Evolutionary conservation across 2,329 filamentous ascomycete genomes (phyloP).

Genomic region (Aspergillus sergii): DNA sequence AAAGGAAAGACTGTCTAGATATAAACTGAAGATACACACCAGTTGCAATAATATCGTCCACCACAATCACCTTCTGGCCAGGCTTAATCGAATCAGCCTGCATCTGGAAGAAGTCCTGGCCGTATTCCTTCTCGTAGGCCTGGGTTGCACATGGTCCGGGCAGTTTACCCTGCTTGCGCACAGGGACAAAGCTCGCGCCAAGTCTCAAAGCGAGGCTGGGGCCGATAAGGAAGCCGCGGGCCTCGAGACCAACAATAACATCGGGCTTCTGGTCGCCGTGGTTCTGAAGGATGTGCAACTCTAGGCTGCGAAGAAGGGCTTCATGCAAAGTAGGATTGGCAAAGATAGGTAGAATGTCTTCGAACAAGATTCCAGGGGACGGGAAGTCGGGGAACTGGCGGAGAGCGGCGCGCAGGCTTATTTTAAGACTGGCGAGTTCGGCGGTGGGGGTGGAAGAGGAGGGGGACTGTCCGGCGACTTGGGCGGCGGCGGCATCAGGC

Average conservation of each 20-base stretch:
- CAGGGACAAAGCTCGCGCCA: slow-evolving; percentile 84
- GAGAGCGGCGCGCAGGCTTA: slow-evolving; percentile 70
- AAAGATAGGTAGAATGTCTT: slow-evolving; percentile 98
- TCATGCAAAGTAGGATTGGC: slow-evolving; percentile 73
- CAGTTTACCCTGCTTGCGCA: slow-evolving; percentile 94
- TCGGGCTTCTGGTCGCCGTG: slow-evolving; percentile 71
- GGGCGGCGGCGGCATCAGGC: slow-evolving; percentile 42
- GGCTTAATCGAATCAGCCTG: slow-evolving; percentile 81
- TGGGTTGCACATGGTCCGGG: slow-evolving; percentile 86
- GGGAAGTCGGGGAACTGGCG: slow-evolving; percentile 92
- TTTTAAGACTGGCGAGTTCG: slow-evolving; percentile 66
- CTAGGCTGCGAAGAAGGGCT: slow-evolving; percentile 78
- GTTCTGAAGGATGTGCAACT: slow-evolving; percentile 73
- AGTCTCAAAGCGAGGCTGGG: slow-evolving; percentile 82
- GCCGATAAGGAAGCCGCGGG: slow-evolving; percentile 92
- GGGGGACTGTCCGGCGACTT: slow-evolving; percentile 48
- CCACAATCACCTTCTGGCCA: slow-evolving; percentile 87
- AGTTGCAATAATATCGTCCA: slow-evolving; percentile 98
- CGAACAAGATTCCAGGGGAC: slow-evolving; percentile 87
- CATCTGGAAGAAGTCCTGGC: slow-evolving; percentile 93
- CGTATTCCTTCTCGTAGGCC: slow-evolving; percentile 93
- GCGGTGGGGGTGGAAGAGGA: slow-evolving; percentile 49
- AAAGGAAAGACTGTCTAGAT: not conserved
- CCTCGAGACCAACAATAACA: slow-evolving; percentile 90
- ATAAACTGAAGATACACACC: slow-evolving; percentile 59